Percentiles rank a stretch among this genome's conserved stretches.
phyloP scores from a whole-genome alignment of 2,329 filamentous ascomycete species.

The Talaromyces islandicus region DNA sequence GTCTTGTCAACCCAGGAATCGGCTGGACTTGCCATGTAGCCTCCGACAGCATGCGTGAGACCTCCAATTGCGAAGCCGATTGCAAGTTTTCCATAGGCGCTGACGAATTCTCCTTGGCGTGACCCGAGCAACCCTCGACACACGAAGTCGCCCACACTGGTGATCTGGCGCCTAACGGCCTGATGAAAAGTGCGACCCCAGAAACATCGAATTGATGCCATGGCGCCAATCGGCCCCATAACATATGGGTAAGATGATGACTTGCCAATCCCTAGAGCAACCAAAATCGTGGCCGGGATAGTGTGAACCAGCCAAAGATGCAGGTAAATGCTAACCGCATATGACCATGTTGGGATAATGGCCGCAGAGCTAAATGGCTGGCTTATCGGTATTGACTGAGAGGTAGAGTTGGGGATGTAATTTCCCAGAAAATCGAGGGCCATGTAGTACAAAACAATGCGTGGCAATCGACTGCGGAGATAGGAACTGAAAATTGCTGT shows the following conservation, averaged over 20 bases:
- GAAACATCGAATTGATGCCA: neutral
- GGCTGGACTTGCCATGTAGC: neutral
- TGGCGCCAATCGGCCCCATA: neutral
- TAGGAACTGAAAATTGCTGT: neutral
- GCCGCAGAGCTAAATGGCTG: neutral
- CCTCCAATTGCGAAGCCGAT: neutral
- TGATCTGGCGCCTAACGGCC: neutral
- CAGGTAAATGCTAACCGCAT: neutral
- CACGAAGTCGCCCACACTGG: neutral
- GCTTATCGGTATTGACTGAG: neutral
- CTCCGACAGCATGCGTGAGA: neutral
- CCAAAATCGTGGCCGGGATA: neutral
- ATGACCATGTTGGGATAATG: neutral
- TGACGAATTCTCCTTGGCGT: neutral
- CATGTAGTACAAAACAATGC: neutral
- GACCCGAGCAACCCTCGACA: neutral
- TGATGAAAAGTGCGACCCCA: neutral
- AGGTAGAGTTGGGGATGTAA: neutral
- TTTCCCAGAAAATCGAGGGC: neutral
- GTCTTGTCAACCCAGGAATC: neutral
- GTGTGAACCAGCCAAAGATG: neutral
- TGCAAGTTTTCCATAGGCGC: neutral
- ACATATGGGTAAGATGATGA: conserved; percentile 1
- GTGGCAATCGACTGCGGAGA: neutral
- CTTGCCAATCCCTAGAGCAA: neutral